Percentiles rank a stretch among this genome's conserved stretches.
phyloP scores from a whole-genome alignment of 306 rosid species.

The Glycine soja region DNA sequence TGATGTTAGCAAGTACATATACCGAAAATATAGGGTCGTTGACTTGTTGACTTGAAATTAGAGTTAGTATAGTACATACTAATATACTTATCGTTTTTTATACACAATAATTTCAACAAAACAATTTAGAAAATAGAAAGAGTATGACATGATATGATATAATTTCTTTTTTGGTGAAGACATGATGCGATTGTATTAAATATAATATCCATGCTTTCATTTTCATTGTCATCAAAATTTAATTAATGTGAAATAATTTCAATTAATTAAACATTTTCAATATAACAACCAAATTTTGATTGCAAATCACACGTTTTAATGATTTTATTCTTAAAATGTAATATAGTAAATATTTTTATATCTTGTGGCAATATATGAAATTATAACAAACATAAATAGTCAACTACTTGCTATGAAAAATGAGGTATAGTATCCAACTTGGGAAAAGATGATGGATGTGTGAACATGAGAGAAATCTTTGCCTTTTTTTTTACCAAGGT shows the following conservation, averaged over 20 bases:
- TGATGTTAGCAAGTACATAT: too few relatives aligned
- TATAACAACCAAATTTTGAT: not conserved
- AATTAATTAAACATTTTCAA: not conserved
- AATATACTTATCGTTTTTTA: not conserved
- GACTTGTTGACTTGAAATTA: not conserved
- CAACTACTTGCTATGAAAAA: not conserved
- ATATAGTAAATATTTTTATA: not conserved
- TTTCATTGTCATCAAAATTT: not conserved
- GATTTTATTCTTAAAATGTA: not conserved
- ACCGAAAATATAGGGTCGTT: not conserved
- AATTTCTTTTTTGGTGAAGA: not conserved
- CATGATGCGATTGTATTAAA: not conserved
- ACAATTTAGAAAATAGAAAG: not conserved
- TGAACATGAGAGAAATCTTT: constrained; percentile 32
- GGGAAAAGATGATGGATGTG: constrained; percentile 25
- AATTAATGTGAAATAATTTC: not conserved
- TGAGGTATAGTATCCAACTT: not conserved
- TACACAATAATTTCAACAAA: not conserved
- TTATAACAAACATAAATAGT: not conserved
- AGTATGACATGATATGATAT: not conserved
- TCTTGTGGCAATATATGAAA: not conserved
- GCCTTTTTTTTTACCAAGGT: not conserved
- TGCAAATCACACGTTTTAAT: not conserved
- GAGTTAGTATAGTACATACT: not conserved
- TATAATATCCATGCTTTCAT: not conserved